Evolutionary conservation across 495 filamentous ascomycete genomes (phyloP), one percentile per base, ranked within the genome.

Genomic region (Pyrenula aspistea): DNA sequence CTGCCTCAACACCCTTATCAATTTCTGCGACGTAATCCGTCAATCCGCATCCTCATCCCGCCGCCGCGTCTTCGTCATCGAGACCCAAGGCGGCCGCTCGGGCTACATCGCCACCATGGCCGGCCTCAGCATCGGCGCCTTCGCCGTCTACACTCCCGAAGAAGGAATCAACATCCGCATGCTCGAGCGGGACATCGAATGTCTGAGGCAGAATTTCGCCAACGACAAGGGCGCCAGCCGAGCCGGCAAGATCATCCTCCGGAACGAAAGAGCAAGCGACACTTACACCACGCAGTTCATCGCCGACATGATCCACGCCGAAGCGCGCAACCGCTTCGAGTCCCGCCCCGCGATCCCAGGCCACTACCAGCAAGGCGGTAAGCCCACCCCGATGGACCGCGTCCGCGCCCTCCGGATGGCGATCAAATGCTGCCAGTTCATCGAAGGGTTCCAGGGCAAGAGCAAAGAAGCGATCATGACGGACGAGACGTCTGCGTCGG

Each of bases 71-170:
- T 99, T 99, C 70, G 91, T 99, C 55, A 88, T 99, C 62, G 94
- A 97, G 70, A 96, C 92, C 8, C 94, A 99, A 71, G 94, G 94
- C 57, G 94, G 94, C 2, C 82, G 86, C 55, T 96, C 88, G 10
- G 94, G 94, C 52, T 99, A 97, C 71, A 82, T 96, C 48, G 91
- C 94, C 23, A 94, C 91, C 1, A 82, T 95, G 49, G 89, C 87
- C 49, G 93, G 91, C 23, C 80, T 97, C 20, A 81, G 85, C 1
- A 88, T 97, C 12, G 93, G 93, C 25, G 93, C 93, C 1, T 77
- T 87, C n/a, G 92, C 94, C 0, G 92, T 97, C 10, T 99, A 99
- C 71, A 96, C 91, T 12, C 94, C 94, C 2, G 94, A 99, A 68
- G 89, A 97, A 70, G 93, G 94, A 2, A 88, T 99, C 68, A 86